Percentiles rank a stretch among this genome's conserved stretches.
phyloP scores from a whole-genome alignment of 2,329 filamentous ascomycete genomes.

The Zymoseptoria tritici region DNA sequence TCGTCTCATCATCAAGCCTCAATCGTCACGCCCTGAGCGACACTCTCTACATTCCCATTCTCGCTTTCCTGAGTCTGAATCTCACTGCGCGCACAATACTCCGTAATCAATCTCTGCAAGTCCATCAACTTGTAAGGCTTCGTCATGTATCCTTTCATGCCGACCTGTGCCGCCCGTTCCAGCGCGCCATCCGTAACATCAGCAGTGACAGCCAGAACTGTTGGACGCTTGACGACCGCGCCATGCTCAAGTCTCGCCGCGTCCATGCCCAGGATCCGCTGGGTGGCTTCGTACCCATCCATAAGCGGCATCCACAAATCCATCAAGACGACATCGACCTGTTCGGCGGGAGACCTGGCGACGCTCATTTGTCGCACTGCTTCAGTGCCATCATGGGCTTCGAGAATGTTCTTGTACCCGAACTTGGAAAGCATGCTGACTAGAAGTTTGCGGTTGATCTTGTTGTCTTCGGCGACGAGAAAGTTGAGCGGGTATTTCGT shows the following conservation, averaged over 20 bases:
- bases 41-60: background rate
- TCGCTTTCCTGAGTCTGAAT: background rate
- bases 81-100: slow-evolving; percentile 33
- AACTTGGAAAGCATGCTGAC: slow-evolving; percentile 60
- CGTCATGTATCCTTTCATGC: slow-evolving; percentile 62
- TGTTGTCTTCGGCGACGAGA: slow-evolving; percentile 65
- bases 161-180: slow-evolving; percentile 52
- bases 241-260: background rate
- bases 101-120: slow-evolving; percentile 52
- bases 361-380: slow-evolving; percentile 53
- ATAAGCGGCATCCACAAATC: slow-evolving; percentile 71
- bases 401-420: slow-evolving; percentile 55
- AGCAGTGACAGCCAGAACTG: slow-evolving; percentile 57
- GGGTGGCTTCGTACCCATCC: slow-evolving; percentile 63
- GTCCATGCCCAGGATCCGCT: slow-evolving; percentile 51
- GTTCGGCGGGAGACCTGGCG: slow-evolving; percentile 21
- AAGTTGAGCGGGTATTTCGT: slow-evolving; percentile 57
- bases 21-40: background rate
- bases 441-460: slow-evolving; percentile 61
- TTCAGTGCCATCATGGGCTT: slow-evolving; percentile 62
- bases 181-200: slow-evolving; percentile 60
- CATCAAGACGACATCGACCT: slow-evolving; percentile 61
- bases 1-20: background rate
- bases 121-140: slow-evolving; percentile 60
- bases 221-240: slow-evolving; percentile 23